Conservation (phyloP, 2,329 filamentous ascomycete species). For the Penicillium thymicola region DNA sequence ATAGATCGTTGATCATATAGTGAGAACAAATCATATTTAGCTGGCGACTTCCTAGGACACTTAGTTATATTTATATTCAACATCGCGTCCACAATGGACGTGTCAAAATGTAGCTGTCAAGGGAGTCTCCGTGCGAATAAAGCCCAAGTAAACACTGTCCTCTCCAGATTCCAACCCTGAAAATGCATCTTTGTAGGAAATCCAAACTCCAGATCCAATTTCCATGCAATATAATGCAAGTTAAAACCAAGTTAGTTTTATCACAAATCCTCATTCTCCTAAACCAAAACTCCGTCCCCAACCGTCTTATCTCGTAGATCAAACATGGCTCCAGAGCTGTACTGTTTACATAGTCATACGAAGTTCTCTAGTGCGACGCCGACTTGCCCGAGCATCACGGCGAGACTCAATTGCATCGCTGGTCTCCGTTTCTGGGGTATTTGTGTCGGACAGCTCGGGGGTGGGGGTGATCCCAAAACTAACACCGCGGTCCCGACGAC, state of each 20-base stretch:
- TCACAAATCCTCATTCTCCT: conserved; percentile 6
- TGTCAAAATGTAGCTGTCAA: neutral
- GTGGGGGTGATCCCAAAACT: conserved; percentile 38
- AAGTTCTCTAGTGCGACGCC: conserved; percentile 32
- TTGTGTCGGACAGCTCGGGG: conserved; percentile 38
- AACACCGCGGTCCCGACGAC: conserved; percentile 37
- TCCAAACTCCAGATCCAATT: conserved; percentile 13
- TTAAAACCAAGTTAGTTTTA: conserved; percentile 12
- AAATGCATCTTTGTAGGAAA: neutral
- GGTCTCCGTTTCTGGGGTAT: conserved; percentile 36
- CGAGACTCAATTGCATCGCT: conserved; percentile 36
- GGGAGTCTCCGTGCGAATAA: neutral
- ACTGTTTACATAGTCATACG: conserved; percentile 36
- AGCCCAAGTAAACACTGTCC: neutral
- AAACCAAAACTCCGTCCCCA: conserved; percentile 1
- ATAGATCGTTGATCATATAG: neutral
- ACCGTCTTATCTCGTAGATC: conserved; percentile 3
- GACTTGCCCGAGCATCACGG: conserved; percentile 35
- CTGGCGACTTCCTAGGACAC: neutral
- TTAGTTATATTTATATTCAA: neutral
- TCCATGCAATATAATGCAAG: conserved; percentile 9
- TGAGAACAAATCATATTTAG: too few relatives aligned
- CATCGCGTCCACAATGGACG: neutral
- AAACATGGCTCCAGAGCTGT: neutral
- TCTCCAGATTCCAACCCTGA: conserved; percentile 5